Base-by-base conservation (phyloP, 805 yeast species). In the Cyberlindnera sargentensis region DNA sequence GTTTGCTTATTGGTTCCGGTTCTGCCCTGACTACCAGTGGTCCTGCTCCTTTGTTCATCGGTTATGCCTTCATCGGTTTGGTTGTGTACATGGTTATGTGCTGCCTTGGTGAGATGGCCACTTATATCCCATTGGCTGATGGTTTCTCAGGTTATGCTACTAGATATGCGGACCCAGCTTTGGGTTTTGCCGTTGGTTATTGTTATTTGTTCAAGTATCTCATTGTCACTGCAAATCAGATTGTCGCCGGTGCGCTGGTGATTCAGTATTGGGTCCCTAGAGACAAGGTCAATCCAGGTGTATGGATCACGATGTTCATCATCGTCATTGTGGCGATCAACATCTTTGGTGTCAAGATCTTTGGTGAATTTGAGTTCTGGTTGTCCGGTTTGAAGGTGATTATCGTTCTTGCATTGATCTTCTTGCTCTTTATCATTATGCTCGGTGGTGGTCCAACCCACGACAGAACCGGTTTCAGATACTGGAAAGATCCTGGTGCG, bases 391-490 rank as follows among this genome's bases (percentile, higher is more conserved):
- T 74, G 36, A 75, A 75, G 53, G 72, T 76, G 23, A 72, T 54
- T 70, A 82, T 80, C 80, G 66, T 53, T 5, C 28, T 48, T 11
- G 52, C 42, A 4, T 25, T 48, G 23, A 48, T 48, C 27, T 3
- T 48, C 85, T 46, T 82, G 41, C 66, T 83, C 42, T 71, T 83
- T 50, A 65, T 80, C 45, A 74, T 84, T 47, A 81, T 83, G 65
- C 67, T 80, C 44, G 95, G 95, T 47, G 95, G 93, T 43, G 85
- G 80, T 28, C 90, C 91, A 49, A 70, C 71, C 36, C 82, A 80
- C 54, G 88, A 83, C 53, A 72, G 91, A 62, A 63, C 76, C 31
- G 91, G 90, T 2, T 84, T 82, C 66, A 71, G 84, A 55, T 83
- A 69, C 58, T 83, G 87, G 86, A 61, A 70, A 36, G 57, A 76